phyloP scores from a whole-genome alignment of 2,329 filamentous ascomycete genomes.

The Fusarium ramigenum region DNA sequence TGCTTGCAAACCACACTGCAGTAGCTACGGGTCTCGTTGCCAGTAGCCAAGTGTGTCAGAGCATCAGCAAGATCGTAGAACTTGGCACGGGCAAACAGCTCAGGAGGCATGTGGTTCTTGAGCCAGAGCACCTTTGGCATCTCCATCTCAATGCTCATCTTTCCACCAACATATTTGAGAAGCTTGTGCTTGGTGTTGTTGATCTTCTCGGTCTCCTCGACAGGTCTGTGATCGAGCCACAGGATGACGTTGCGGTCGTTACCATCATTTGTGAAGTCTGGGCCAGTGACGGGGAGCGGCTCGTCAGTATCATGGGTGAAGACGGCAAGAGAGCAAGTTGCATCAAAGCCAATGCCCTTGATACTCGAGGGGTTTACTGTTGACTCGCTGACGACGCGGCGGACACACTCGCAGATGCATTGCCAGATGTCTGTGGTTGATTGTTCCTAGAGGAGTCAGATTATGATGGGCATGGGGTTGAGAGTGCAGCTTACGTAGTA shows the following conservation, averaged over 20 bases:
- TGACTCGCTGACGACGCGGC: slow-evolving; percentile 82
- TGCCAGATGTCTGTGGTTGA: slow-evolving; percentile 97
- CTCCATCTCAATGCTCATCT: slow-evolving; percentile 99
- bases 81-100: slow-evolving; percentile 91
- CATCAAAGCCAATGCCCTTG: slow-evolving; percentile 94
- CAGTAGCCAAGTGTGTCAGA: slow-evolving; percentile 92
- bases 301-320: slow-evolving; percentile 90
- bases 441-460: slow-evolving; percentile 74
- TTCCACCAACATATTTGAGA: slow-evolving; percentile 93
- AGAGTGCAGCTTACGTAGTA: slow-evolving; percentile 69
- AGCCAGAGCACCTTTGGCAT: slow-evolving; percentile 98
- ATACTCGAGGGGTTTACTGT: slow-evolving; percentile 79
- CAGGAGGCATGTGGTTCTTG: slow-evolving; percentile 96
- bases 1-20: slow-evolving; percentile 98
- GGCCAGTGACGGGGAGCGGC: slow-evolving; percentile 89
- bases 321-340: slow-evolving; percentile 96
- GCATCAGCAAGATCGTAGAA: slow-evolving; percentile 97
- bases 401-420: slow-evolving; percentile 90
- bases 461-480: not conserved
- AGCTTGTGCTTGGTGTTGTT: slow-evolving; percentile 93
- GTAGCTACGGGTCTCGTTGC: slow-evolving; percentile 89
- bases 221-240: slow-evolving; percentile 95
- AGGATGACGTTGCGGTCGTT: slow-evolving; percentile 95
- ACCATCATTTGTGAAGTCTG: slow-evolving; percentile 77
- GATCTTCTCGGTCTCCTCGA: slow-evolving; percentile 91